phyloP scores from a whole-genome alignment of 495 filamentous ascomycete genomes.

The Arthonia radiata region DNA sequence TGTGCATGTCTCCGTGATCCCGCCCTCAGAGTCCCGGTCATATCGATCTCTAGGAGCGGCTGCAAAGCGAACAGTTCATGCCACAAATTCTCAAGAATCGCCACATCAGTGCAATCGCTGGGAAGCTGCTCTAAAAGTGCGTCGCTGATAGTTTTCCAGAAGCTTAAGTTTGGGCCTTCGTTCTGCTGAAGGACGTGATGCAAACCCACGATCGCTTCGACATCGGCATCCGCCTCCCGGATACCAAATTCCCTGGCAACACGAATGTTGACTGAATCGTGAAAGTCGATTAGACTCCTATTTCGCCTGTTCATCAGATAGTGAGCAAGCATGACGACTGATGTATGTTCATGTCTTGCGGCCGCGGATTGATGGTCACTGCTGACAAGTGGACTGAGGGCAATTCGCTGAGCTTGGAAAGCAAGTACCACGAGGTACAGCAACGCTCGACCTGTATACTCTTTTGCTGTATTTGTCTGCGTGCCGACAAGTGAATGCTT shows the following conservation, averaged over 20 bases:
- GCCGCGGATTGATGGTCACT: not conserved
- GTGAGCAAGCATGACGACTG: no score
- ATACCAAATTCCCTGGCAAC: no score
- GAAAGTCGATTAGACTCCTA: no score
- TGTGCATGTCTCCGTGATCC: constrained; percentile 26
- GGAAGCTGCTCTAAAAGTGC: constrained; percentile 14
- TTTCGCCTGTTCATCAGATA: no score
- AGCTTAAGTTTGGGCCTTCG: constrained; percentile 19
- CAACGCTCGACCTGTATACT: not conserved
- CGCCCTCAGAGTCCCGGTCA: constrained; percentile 30
- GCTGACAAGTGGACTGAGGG: not conserved
- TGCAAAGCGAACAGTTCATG: constrained; percentile 44
- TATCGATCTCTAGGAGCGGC: constrained; percentile 55
- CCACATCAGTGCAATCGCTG: constrained; percentile 22
- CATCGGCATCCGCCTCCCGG: constrained; percentile 18
- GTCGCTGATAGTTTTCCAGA: constrained; percentile 32
- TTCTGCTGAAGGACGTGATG: constrained; percentile 30
- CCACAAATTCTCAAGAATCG: constrained; percentile 45
- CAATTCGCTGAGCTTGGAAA: not conserved
- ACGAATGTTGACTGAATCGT: no score
- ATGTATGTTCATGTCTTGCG: not conserved
- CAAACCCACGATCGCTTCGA: constrained; percentile 42
- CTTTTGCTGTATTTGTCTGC: constrained; percentile 23
- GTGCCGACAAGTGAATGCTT: constrained; percentile 30
- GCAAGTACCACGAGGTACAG: not conserved